Evolutionary conservation across 352 stramenopile genomes (phyloP), one percentile per base, ranked within the genome.

Genomic region (Phytophthora gonapodyides): DNA sequence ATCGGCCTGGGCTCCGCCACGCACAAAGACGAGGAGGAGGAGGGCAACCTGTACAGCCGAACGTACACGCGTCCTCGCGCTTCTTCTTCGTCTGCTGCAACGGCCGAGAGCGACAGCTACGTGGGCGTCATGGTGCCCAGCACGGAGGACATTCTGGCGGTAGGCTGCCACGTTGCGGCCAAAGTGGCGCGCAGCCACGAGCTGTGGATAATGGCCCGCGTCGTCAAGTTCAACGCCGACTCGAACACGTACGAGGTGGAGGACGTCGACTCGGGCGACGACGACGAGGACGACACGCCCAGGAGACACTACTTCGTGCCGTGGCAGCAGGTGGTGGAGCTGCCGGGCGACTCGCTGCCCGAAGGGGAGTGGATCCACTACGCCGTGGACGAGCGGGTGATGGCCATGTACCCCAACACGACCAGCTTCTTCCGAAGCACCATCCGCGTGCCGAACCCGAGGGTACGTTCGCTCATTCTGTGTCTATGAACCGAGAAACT

Each of bases 321-420:
- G n/a, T 76, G 79, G 50, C 69, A 89, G 44, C 80, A 89, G 61
- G 78, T 98, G 5, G 96, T 98, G 36, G 83, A 94, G 44, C 79
- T 98, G 19, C 91, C 93, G 2, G 78, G 96, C 10, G 87, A 90
- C 41, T 80, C 74, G 30, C 65, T 93, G 12, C 45, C 66, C 0
- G 57, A 79, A 41, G 67, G 67, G 48, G 69, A 78, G 57, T 93
- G 84, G 95, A 98, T 87, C 57, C 90, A 76, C 33, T 93, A 89
- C 62, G 66, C 67, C 13, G 90, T 98, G 48, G 91, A 96, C 37
- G 88, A 97, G 24, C 78, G 84, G 56, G 96, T 98, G 35, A 97
- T 99, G 90, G 97, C 97, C 42, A 98, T 99, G 70, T 99, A 99
- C 72, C 97, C 97, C 7, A 97, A 98, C 78, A 99, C 96, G 12